phyloP scores from a whole-genome alignment of 2,329 filamentous ascomycete genomes.

The Alternaria dauci region DNA sequence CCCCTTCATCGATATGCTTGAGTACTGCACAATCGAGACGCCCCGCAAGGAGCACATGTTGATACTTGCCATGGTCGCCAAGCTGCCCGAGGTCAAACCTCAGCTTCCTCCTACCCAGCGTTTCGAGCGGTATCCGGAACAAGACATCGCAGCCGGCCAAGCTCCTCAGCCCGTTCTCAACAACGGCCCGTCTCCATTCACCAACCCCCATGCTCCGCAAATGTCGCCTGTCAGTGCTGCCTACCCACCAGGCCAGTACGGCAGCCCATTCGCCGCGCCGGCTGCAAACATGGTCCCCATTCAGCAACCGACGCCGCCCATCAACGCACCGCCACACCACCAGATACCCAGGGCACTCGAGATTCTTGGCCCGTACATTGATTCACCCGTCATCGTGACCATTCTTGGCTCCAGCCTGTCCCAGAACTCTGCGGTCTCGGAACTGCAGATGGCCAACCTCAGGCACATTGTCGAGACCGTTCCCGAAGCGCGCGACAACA shows the following conservation, averaged over 20 bases:
- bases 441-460: slow-evolving; percentile 76
- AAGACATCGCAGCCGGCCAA: slow-evolving; percentile 23
- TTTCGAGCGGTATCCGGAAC: slow-evolving; percentile 35
- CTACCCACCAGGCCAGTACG: slow-evolving; percentile 36
- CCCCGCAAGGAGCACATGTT: slow-evolving; percentile 78
- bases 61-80: slow-evolving; percentile 83
- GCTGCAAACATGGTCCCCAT: slow-evolving; percentile 16
- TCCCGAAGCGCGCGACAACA: slow-evolving; percentile 69
- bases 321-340: slow-evolving; percentile 33
- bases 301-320: slow-evolving; percentile 21
- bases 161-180: slow-evolving; percentile 28
- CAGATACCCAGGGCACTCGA: slow-evolving; percentile 50
- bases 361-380: slow-evolving; percentile 55
- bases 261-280: slow-evolving; percentile 30
- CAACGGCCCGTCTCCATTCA: slow-evolving; percentile 37
- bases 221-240: slow-evolving; percentile 43
- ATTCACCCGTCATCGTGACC: slow-evolving; percentile 52
- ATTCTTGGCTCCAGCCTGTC: slow-evolving; percentile 44
- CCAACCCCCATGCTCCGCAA: slow-evolving; percentile 46
- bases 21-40: slow-evolving; percentile 79
- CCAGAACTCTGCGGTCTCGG: slow-evolving; percentile 46
- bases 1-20: slow-evolving; percentile 87
- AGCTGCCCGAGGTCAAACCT: slow-evolving; percentile 46
- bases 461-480: slow-evolving; percentile 72
- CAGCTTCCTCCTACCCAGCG: slow-evolving; percentile 37